Base-by-base conservation (phyloP, 768 basidiomycete genomes). In the Tricholoma furcatifolium region DNA sequence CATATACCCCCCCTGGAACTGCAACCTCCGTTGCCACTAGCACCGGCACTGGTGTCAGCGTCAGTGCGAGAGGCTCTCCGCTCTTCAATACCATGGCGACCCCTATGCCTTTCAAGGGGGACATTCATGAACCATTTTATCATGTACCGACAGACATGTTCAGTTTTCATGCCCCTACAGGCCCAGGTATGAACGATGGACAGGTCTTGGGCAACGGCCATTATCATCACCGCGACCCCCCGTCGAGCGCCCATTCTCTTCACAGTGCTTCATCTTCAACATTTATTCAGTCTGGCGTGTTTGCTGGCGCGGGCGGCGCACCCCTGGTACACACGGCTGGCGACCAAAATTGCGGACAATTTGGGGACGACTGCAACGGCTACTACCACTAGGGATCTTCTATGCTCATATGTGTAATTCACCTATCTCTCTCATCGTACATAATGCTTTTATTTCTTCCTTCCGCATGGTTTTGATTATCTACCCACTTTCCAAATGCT, bases 1-100 rank as follows among this genome's bases (percentile, higher is more conserved):
- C 78, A 30, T 85, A 85, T 57, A 85, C 83, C 0, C 84, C 84
- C 24, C 84, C 84, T 1, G 74, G 81, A 1, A 85, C 83, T 6
- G 75, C 74, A 1, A 74, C 74, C 8, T 83, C 83, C 6, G 68
- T 75, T 17, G 71, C 76, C 17, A 72, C 76, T 1, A 78, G 76
- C 55, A 72, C 74, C 4, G 70, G 75, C 20, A 72, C 75, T 20
- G 71, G 70, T 10, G 58, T 72, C 20, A 76, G 75, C 54, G 65
- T 70, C 11, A 75, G 74, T 51, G 67, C 71, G 14, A 60, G 70
- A 58, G 75, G 65, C 31, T 78, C 70, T n/a, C 78, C 70, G 24
- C 70, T 66, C 50, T 82, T 76, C 59, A 65, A 66, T 27, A 66
- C 67, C 27, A 66, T 76, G 66, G 60, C 56, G 35, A 52, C 61